Conservation (phyloP, 176 grass and related monocot genomes). For the Pharus latifolius region DNA sequence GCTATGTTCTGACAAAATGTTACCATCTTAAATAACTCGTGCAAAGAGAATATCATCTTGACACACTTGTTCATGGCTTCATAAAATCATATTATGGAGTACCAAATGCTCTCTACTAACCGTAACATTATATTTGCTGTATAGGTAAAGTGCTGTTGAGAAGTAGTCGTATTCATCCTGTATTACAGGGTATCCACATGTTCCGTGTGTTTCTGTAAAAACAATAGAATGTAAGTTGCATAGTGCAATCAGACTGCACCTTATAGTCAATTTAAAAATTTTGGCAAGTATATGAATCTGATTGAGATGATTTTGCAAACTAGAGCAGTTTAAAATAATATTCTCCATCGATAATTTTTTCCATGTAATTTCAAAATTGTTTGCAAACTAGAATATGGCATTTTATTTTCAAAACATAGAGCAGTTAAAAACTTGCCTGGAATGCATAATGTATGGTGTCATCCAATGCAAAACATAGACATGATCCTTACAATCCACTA, state of each 20-base stretch:
- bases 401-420: not conserved
- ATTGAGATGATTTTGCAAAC: not conserved
- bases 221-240: not conserved
- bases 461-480: not conserved
- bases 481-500: no score
- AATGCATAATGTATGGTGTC: not conserved
- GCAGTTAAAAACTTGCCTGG: not conserved
- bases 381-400: not conserved
- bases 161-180: conserved; percentile 91
- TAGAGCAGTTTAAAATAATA: no score
- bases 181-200: conserved; percentile 81
- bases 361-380: not conserved
- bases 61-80: not conserved
- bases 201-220: conserved; percentile 82
- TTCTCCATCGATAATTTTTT: not conserved
- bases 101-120: conserved; percentile 24
- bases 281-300: not conserved
- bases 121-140: conserved; percentile 85
- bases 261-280: not conserved
- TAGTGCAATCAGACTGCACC: not conserved
- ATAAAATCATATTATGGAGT: not conserved
- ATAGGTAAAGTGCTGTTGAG: conserved; percentile 63
- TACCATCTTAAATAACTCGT: not conserved
- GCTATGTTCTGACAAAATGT: not conserved
- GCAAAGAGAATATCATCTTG: not conserved